Evolutionary conservation across 495 filamentous ascomycete species (phyloP), one percentile per base, ranked within the genome.

Genomic region (Aspergillus kassunensis): DNA sequence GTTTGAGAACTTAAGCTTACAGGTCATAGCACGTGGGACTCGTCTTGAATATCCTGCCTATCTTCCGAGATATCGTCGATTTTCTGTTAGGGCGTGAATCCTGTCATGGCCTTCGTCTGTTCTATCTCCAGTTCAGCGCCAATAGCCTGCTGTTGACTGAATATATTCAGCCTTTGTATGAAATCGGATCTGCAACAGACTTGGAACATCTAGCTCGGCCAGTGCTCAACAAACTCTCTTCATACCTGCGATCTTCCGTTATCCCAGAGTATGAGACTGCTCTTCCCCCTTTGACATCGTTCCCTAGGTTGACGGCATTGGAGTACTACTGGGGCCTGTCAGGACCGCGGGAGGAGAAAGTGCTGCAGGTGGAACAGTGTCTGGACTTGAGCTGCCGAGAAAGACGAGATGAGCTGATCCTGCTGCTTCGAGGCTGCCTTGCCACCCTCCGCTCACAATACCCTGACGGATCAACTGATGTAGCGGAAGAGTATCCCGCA

Each of bases 41-140:
- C 27, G 19, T 46, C 3, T 33, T 51, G 23, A 31, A 25, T 37
- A 29, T 30, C 12, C 36, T 51, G 4, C 24, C 10, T 13, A 31
- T 51, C 48, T 42, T 41, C 23, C 48, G 48, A 16, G 35, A 51
- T 6, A 42, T 42, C 34, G 25, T 51, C 48, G 48, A 42, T 42
- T 19, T 27, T 18, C 35, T 42, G 10, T 24, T 30, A 15, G 21
- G 27, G 11, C 16, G n/a, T 15, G 36, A 42, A 29, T 11, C 34
- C 33, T 16, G n/a, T n/a, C 35, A 41, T 27, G 36, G 21, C 48
- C 36, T 51, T 16, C 35, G 36, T 25, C 20, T 29, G 25, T 51
- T 51, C 48, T 33, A 29, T 42, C 34, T 27, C n/a, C 48, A 51
- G 13, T 13, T 51, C 11, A 42, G 40, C 36, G 48, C 37, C 21